phyloP scores from a whole-genome alignment of 164 flowering plant genomes.

The Annona squamosa region DNA sequence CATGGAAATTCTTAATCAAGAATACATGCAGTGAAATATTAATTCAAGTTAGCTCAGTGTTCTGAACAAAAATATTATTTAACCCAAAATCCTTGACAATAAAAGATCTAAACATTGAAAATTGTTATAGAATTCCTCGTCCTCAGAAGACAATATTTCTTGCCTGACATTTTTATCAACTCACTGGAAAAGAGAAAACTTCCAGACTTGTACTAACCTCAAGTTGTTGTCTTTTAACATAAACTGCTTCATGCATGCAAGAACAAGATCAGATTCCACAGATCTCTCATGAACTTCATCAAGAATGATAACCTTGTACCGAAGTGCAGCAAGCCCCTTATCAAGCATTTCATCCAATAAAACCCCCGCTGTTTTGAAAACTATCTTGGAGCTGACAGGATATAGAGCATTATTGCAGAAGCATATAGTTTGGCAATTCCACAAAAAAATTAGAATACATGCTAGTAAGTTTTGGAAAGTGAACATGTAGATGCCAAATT shows the following conservation, averaged over 20 bases:
- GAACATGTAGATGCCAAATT: background rate
- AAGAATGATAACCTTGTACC: slow-evolving; percentile 80
- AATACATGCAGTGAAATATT: background rate
- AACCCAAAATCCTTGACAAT: background rate
- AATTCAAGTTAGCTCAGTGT: background rate
- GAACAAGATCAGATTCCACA: slow-evolving; percentile 96
- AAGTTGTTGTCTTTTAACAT: slow-evolving; percentile 57
- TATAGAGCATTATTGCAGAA: background rate
- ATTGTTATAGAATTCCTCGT: background rate
- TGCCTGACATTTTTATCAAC: background rate
- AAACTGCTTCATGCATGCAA: slow-evolving; percentile 90
- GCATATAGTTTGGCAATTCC: background rate
- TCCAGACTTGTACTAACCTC: slow-evolving; percentile 36
- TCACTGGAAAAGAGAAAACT: background rate
- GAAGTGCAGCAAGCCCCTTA: slow-evolving; percentile 71
- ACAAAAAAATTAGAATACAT: background rate
- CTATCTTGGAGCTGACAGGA: slow-evolving; percentile 60
- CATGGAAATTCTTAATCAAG: slow-evolving; percentile 8
- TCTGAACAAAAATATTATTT: background rate
- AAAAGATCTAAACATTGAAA: background rate
- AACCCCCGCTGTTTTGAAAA: slow-evolving; percentile 97
- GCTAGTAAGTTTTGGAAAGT: too few relatives aligned
- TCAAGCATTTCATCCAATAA: slow-evolving; percentile 95
- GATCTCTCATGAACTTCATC: slow-evolving; percentile 99
- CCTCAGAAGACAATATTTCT: background rate